Evolutionary conservation across 169 alveolate genomes (phyloP), one percentile per base, ranked within the genome.

Genomic region (Cyclospora cayetanensis): DNA sequence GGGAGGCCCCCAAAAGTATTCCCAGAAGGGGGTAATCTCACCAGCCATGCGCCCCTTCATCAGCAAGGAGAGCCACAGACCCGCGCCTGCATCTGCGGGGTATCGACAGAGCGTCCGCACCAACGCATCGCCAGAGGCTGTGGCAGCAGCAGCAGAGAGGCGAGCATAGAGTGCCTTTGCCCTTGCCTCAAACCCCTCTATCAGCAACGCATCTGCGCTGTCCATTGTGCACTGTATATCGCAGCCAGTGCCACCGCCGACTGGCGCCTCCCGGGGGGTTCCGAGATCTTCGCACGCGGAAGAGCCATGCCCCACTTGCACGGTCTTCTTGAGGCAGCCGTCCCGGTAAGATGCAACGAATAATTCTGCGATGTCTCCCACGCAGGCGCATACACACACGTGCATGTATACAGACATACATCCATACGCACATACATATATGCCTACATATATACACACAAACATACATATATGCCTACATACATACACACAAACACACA

Each of bases 81-180:
- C 55, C 29, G 39, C 52, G 50, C 74, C 89, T 50, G 89, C 74
- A 39, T 79, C 89, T 31, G 89, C 15, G 29, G 55, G 70, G 72
- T 79, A 79, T 25, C 74, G 89, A 31, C 89, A 52, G 50, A 79
- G 18, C 31, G 89, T 72, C 53, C 29, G 68, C 11, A 79, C 15
- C 52, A 79, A 63, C 22, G 72, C 72, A 63, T 79, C 42, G 41
- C 74, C 89, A 18, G 74, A 35, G n/a, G 65, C 89, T 7, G 68
- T 52, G 5, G 41, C 72, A 31, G 72, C 89, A 52, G 70, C 4
- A 1, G 74, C 72, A 4, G 50, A 52, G 4, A 79, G 46, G n/a
- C 52, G 22, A 34, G 72, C 89, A 18, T 52, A 79, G 0, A 79
- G 85, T n/a, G n/a, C n/a, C n/a, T n/a, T n/a, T n/a, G n/a, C n/a